A percentile compares a stretch with the other conserved stretches of the same genome.
These are phyloP conservation scores for Parascedosporium putredinis DNA, from an alignment of 2,329 filamentous ascomycete genomes.

Conservation along the genomic window DNA sequence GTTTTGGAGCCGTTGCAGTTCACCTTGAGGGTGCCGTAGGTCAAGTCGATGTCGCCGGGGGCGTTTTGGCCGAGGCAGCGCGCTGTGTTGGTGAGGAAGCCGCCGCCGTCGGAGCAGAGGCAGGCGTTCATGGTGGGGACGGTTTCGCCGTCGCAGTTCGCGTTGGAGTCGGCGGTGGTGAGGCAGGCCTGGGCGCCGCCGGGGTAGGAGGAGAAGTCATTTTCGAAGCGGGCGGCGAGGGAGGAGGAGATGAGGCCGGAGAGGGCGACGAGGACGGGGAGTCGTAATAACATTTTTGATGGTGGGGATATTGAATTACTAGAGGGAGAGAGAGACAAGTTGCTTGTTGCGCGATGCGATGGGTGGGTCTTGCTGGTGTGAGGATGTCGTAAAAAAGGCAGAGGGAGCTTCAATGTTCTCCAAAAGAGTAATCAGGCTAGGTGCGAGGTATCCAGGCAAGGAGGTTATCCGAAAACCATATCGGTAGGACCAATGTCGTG, in stretches of 20 bases:
- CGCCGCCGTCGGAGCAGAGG: slow-evolving; percentile 34
- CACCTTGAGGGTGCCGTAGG: slow-evolving; percentile 31
- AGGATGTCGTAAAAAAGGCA: too few species aligned
- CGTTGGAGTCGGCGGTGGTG: slow-evolving; percentile 25
- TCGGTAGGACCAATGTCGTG: too few species aligned
- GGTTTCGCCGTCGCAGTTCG: slow-evolving; percentile 29
- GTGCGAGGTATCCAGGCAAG: too few species aligned
- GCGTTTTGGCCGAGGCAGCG: slow-evolving; percentile 30
- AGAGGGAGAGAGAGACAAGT: not conserved
- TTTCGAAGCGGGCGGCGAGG: slow-evolving; percentile 16
- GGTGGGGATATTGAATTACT: not conserved
- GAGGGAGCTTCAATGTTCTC: too few species aligned
- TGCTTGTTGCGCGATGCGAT: too few species aligned
- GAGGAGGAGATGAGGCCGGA: slow-evolving; percentile 16
- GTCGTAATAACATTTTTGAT: not conserved
- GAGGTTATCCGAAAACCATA: too few species aligned
- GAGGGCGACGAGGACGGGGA: slow-evolving; percentile 18
- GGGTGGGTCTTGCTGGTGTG: too few species aligned
- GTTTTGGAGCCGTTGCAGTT: slow-evolving; percentile 35
- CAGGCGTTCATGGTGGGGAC: slow-evolving; percentile 34
- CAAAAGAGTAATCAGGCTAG: too few species aligned
- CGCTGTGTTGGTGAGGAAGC: slow-evolving; percentile 37
- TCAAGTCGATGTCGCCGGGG: slow-evolving; percentile 25
- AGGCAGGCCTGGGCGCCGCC: slow-evolving; percentile 29
- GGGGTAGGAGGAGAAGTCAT: slow-evolving; percentile 25